Conservation (phyloP, 495 filamentous ascomycete species). For the Neurospora sp. region DNA sequence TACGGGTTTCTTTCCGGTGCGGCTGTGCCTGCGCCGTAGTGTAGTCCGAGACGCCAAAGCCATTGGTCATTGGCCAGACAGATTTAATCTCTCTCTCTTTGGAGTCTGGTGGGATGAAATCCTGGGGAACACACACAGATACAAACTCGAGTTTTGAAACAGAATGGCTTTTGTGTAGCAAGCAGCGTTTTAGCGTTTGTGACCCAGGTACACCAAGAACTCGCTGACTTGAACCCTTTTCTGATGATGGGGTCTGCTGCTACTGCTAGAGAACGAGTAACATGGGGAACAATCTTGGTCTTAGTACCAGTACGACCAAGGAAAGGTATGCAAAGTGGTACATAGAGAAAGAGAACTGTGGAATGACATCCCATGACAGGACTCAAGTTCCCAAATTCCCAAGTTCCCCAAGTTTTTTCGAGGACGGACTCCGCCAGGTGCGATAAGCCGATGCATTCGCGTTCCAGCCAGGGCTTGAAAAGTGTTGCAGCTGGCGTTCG, state of each 20-base stretch:
- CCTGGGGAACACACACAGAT: background rate
- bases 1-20: background rate
- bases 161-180: background rate
- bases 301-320: background rate
- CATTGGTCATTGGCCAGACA: background rate
- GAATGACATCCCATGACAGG: background rate
- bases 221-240: background rate
- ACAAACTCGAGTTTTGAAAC: background rate
- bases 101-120: background rate
- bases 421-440: background rate
- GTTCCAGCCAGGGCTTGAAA: background rate
- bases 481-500: background rate
- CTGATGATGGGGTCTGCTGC: background rate
- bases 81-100: background rate
- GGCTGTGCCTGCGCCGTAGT: background rate
- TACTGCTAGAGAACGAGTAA: background rate
- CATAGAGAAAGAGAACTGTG: background rate
- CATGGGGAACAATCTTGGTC: background rate
- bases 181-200: background rate
- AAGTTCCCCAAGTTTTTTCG: background rate
- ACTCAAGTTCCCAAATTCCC: background rate
- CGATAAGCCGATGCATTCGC: background rate
- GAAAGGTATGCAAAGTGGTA: background rate
- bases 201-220: background rate
- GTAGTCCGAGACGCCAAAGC: background rate